Evolutionary conservation across 345 rosid genomes (phyloP).

Genomic region (Citrus reticulata): DNA sequence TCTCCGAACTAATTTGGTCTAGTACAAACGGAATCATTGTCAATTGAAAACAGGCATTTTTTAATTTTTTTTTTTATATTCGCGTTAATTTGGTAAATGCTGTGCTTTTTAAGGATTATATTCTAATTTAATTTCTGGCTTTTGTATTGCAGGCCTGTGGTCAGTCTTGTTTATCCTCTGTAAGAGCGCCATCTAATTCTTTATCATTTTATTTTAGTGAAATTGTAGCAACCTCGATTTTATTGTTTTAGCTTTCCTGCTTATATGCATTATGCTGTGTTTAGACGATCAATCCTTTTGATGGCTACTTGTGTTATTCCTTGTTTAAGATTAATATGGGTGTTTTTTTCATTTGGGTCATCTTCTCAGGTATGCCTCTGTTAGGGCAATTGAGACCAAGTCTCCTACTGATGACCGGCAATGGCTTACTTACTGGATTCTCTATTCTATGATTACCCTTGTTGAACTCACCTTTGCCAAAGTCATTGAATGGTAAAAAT

Average conservation of each 20-base stretch:
- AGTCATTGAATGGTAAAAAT: slow-evolving; percentile 76
- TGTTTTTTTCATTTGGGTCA: slow-evolving; percentile 2
- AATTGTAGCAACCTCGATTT: neutral
- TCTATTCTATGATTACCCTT: slow-evolving; percentile 82
- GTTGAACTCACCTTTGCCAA: slow-evolving; percentile 88
- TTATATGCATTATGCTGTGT: neutral
- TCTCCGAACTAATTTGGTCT: neutral
- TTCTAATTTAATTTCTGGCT: slow-evolving; percentile 9
- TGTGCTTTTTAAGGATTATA: neutral
- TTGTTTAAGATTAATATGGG: slow-evolving; percentile 11
- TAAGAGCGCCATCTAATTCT: slow-evolving; percentile 37
- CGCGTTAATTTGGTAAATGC: neutral
- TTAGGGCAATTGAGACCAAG: slow-evolving; percentile 82
- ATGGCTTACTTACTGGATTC: slow-evolving; percentile 97
- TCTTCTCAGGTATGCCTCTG: slow-evolving; percentile 67
- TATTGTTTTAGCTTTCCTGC: neutral
- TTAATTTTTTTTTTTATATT: too few species aligned
- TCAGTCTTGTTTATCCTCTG: slow-evolving; percentile 92
- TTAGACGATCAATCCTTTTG: neutral
- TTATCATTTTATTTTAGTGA: neutral
- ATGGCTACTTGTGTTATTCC: neutral
- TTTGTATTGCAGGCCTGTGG: slow-evolving; percentile 71
- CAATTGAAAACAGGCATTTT: neutral
- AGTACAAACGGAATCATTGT: neutral
- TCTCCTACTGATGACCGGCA: slow-evolving; percentile 83